These are phyloP conservation scores for Tetrapisispora iriomotensis DNA, from an alignment of 805 yeast species.

Conservation along the genomic window DNA sequence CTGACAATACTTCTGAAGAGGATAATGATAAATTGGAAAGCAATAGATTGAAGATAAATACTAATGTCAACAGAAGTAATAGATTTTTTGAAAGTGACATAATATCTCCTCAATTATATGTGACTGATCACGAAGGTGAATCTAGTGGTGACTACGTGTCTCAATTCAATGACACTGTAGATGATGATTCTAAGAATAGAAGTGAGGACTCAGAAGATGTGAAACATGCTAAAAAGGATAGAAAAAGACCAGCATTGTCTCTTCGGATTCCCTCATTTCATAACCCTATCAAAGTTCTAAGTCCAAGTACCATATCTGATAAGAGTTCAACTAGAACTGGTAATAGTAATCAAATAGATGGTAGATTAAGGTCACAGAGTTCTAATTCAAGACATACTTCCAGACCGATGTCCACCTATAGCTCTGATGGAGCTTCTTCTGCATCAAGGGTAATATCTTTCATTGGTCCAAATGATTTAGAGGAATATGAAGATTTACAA, in stretches of 20 bases:
- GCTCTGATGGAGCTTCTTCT: constrained; percentile 12
- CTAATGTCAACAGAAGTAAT: too few relatives aligned
- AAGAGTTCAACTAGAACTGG: background rate
- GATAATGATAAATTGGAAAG: too few relatives aligned
- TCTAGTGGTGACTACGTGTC: too few relatives aligned
- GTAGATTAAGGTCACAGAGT: background rate
- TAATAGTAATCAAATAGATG: background rate
- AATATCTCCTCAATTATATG: background rate
- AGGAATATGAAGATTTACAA: constrained; percentile 26
- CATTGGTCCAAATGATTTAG: constrained; percentile 26
- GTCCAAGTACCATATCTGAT: constrained; percentile 1
- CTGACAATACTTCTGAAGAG: background rate
- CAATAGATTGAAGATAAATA: too few relatives aligned
- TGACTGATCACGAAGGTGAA: constrained; percentile 1
- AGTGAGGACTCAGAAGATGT: too few relatives aligned
- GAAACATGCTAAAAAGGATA: background rate
- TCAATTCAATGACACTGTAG: background rate
- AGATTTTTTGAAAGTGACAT: too few relatives aligned
- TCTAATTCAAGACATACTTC: constrained; percentile 1
- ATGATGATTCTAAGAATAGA: background rate
- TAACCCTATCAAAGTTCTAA: background rate
- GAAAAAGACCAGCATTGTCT: constrained; percentile 1
- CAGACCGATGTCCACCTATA: background rate
- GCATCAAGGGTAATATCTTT: constrained; percentile 24
- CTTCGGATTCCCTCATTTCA: background rate